These are phyloP conservation scores for Lecanicillium sp. DNA, from an alignment of 2,329 filamentous ascomycete genomes.

Conservation along the genomic window DNA sequence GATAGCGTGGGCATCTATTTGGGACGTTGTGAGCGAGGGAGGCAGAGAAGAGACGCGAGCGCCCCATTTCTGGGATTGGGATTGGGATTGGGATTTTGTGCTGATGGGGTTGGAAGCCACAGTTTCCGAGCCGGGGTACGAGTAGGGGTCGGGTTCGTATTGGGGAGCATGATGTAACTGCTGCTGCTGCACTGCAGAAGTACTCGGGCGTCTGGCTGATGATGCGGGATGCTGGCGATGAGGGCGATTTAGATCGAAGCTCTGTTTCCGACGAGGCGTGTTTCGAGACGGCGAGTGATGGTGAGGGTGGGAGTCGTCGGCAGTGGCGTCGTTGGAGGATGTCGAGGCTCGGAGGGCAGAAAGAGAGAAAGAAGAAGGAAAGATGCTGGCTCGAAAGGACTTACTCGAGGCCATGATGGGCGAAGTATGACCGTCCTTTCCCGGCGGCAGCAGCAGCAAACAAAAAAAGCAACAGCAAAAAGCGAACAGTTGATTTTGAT, in stretches of 20 bases:
- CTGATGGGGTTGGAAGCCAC: no score
- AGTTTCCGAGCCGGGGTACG: constrained; percentile 7
- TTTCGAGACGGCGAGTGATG: constrained; percentile 4
- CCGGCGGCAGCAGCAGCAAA: constrained; percentile 11
- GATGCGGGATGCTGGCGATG: background rate
- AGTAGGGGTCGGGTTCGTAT: constrained; percentile 1
- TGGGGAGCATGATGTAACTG: background rate
- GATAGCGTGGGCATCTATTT: constrained; percentile 19
- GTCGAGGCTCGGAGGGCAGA: constrained; percentile 16
- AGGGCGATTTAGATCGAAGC: constrained; percentile 4
- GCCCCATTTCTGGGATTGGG: constrained; percentile 26
- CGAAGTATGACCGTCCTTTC: constrained; percentile 20
- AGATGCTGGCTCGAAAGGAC: constrained; percentile 29
- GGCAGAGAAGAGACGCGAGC: constrained; percentile 27
- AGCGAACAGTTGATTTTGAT: constrained; percentile 3
- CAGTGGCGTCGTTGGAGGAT: constrained; percentile 7
- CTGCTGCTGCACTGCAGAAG: constrained; percentile 1
- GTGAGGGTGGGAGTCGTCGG: constrained; percentile 10
- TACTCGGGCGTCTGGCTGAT: constrained; percentile 1
- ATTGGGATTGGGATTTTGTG: no score
- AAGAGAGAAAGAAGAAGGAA: constrained; percentile 29
- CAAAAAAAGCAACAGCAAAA: no score
- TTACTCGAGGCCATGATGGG: constrained; percentile 39
- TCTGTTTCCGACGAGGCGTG: constrained; percentile 3
- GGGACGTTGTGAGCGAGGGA: constrained; percentile 28